Conservation (phyloP, 2,329 filamentous ascomycete genomes). For the Lojkania enalia region DNA sequence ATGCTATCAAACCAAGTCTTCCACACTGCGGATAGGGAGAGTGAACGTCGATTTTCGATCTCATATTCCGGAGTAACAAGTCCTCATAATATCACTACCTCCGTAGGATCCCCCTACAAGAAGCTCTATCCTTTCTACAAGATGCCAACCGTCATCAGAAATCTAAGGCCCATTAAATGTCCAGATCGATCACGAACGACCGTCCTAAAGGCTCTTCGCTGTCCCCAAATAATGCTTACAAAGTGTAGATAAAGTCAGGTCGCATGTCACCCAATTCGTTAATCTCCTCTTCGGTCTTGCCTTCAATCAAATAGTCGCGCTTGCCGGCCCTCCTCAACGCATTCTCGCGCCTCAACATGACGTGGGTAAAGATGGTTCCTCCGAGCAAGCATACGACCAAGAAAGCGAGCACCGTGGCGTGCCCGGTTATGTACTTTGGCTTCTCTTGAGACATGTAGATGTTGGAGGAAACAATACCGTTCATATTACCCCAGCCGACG, state of each 20-base stretch:
- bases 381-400: conserved; percentile 70
- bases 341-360: conserved; percentile 70
- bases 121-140: no score
- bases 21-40: no score
- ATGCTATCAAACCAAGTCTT: no score
- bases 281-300: conserved; percentile 66
- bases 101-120: no score
- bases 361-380: conserved; percentile 68
- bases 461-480: conserved; percentile 82
- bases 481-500: conserved; percentile 89
- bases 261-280: conserved; percentile 69
- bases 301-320: conserved; percentile 68
- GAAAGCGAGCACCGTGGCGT: conserved; percentile 75
- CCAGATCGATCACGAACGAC: neutral
- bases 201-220: neutral
- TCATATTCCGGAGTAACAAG: no score
- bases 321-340: conserved; percentile 64
- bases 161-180: no score
- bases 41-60: no score
- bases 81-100: no score
- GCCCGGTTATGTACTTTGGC: conserved; percentile 72
- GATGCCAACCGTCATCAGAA: no score
- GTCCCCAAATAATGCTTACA: no score
- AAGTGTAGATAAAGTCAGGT: conserved; percentile 71
- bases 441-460: conserved; percentile 67